Evolutionary conservation across 2,329 filamentous ascomycete genomes (phyloP), one percentile per base, ranked within the genome.

Genomic region (Botrytis paeoniae): DNA sequence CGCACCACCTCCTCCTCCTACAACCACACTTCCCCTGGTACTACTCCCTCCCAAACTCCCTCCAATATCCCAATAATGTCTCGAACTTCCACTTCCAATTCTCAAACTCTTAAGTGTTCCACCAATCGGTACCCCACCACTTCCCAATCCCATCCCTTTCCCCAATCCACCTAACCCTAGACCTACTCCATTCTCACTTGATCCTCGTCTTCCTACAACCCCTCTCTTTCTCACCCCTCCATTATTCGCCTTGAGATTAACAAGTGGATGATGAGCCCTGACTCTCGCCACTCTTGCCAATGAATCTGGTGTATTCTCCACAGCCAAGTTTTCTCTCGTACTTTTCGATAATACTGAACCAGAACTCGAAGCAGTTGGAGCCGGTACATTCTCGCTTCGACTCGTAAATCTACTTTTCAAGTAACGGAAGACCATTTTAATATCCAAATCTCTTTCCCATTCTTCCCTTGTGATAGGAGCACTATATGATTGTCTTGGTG

Each of bases 21-120:
- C 89, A 81, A 93, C 89, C 75, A 91, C 85, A 76, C 91, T 93
- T 5, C 92, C 92, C 72, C 92, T 95, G 2, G 92, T 93, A 37
- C 94, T 87, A 70, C 76, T 78, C 90, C 94, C 9, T 90, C 92
- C 63, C 16, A 73, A 29, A 70, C 71, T 73, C 14, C 48, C 51
- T 16, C 93, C 93, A 76, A 97, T 89, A 81, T 97, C 95, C 95
- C 95, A 98, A 82, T 97, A 98, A 80, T 97, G 93, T 70, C 94
- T 85, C 63, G 91, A 93, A 62, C 92, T 95, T 48, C 89, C 87
- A 76, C 89, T 91, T 78, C 51, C 71, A 51, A 57, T 73, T 75
- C 65, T 74, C 70, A 68, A 41, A 25, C 65, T 68, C n/a, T 68
- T 68, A 12, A 68, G 65, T 57, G 65, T 57, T 7, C 65, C 48